Evolutionary conservation across 768 basidiomycete species (phyloP).

Genomic region (Russula foetens): DNA sequence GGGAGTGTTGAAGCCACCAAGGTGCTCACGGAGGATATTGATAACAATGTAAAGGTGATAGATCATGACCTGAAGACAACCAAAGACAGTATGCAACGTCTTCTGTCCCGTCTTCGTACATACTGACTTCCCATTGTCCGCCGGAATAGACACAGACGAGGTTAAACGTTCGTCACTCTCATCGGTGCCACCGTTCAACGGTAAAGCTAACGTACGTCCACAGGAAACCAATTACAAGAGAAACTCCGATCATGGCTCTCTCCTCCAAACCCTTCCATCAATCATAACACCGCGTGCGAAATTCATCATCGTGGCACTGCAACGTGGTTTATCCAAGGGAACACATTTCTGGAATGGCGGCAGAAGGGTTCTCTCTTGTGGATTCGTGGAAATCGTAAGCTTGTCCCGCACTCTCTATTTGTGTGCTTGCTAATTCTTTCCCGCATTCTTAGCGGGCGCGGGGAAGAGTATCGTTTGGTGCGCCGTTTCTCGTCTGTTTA

Average conservation of each 20-base stretch:
- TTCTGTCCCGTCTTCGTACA: too few species aligned
- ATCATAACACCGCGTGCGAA: not conserved
- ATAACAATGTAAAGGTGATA: not conserved
- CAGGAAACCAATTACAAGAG: not conserved
- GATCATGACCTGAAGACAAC: too few species aligned
- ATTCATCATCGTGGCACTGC: not conserved
- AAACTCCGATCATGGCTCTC: not conserved
- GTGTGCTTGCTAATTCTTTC: not conserved
- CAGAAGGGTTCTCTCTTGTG: not conserved
- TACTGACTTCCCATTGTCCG: too few species aligned
- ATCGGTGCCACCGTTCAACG: not conserved
- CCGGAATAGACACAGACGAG: too few species aligned
- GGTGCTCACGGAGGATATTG: not conserved
- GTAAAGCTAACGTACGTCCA: not conserved
- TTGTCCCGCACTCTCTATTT: not conserved
- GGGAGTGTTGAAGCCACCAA: not conserved
- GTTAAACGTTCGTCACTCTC: not conserved
- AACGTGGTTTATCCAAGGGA: not conserved
- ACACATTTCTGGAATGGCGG: not conserved
- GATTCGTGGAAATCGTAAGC: not conserved
- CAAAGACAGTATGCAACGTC: not conserved
- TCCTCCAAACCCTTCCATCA: not conserved
- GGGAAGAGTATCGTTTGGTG: conserved; percentile 3
- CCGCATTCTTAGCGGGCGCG: not conserved
- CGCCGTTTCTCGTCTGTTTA: too few species aligned